These are phyloP conservation scores for Colletotrichum tropicale DNA, from an alignment of 2,329 filamentous ascomycete genomes.

Conservation along the genomic window DNA sequence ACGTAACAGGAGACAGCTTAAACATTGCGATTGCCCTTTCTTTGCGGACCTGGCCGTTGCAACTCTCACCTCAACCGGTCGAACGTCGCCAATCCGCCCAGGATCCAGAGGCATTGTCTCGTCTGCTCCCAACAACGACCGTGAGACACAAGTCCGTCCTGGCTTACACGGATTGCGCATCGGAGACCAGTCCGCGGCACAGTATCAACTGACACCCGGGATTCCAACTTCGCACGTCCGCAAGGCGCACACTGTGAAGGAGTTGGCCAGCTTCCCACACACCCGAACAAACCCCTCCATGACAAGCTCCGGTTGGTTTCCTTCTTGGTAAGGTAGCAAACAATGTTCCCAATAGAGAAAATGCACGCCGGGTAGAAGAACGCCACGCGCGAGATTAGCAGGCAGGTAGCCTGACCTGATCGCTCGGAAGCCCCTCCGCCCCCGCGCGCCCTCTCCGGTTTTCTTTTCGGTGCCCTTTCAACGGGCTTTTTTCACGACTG, in stretches of 20 bases:
- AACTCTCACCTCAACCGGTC: background rate
- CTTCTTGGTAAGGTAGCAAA: slow-evolving; percentile 10
- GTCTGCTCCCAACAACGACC: background rate
- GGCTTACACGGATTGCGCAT: background rate
- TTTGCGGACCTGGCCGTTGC: background rate
- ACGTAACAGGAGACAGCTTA: background rate
- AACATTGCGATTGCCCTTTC: background rate
- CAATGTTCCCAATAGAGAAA: slow-evolving; percentile 8
- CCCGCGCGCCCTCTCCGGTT: background rate
- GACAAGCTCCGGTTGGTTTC: slow-evolving; percentile 17
- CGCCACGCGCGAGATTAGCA: background rate
- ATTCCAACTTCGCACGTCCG: slow-evolving; percentile 19
- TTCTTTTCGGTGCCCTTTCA: background rate
- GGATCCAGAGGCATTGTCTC: background rate
- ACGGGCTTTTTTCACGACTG: background rate
- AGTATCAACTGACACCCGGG: slow-evolving; percentile 9
- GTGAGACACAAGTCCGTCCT: background rate
- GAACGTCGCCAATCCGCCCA: background rate
- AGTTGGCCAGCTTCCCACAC: slow-evolving; percentile 9
- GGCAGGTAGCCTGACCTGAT: background rate
- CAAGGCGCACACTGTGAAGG: slow-evolving; percentile 17
- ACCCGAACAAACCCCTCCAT: slow-evolving; percentile 10
- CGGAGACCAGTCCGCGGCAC: slow-evolving; percentile 12
- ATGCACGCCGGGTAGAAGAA: background rate
- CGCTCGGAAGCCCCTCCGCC: background rate